Base-by-base conservation (phyloP, 2,329 filamentous ascomycete genomes). In the Fusarium concolor region DNA sequence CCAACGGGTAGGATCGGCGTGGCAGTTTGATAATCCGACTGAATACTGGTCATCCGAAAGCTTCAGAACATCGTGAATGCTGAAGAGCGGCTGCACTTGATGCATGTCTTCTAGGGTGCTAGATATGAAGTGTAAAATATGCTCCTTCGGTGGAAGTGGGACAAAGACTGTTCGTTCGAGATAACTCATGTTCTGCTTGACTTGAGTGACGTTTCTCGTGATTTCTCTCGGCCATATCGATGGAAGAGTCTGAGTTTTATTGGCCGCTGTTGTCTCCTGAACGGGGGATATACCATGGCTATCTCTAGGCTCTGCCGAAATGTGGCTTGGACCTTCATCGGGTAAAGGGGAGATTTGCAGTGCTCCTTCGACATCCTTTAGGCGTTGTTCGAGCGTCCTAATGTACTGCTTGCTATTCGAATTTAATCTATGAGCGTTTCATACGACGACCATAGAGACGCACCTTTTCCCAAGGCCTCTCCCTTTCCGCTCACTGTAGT, bases 391-490 rank as follows among this genome's bases (percentile, higher is more conserved):
- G 0, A 41, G 33, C 2, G 12, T 20, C 4, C 5, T 2, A 7
- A 41, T 51, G 10, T 41, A 22, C 0, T 41, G 35, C 1, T 51
- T 51, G 33, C 47, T 51, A 5, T 11, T 2, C 7, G 1, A 15
- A 2, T 10, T 50, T 7, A 50, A 4, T 2, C 1, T 5, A 1
- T 1, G 4, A 9, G 10, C 11, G 2, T 3, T 3, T 17, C 4
- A 29, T 3, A 11, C 3, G 0, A 5, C 1, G 2, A 4, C 4
- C 3, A 4, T 2, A 2, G 38, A n/a, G n/a, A n/a, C 24, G 3
- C 7, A 51, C 47, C 24, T 51, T 22, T 29, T 41, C 24, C 47
- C 47, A 7, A 15, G 24, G 0, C 47, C 47, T 22, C 47, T 39
- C 3, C 22, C 22, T 5, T 17, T 51, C 2, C 47, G 14, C n/a